Conservation (phyloP, 2,329 filamentous ascomycete genomes). For the Penicillium aurantiogriseum region DNA sequence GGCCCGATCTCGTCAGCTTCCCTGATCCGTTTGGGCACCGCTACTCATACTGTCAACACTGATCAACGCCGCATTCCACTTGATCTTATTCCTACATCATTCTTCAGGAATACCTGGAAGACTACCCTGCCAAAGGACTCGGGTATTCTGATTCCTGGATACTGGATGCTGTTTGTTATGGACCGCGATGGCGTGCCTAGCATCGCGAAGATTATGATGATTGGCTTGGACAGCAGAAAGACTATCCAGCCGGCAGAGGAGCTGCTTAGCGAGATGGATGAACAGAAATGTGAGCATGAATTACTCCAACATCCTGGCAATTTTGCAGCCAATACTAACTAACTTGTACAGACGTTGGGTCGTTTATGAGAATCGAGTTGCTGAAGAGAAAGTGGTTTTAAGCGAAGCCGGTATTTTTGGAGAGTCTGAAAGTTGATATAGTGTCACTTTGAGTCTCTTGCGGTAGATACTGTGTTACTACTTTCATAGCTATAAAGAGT, state of each 20-base stretch:
- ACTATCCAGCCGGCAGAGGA: not conserved
- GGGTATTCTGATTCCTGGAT: conserved; percentile 53
- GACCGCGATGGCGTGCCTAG: conserved; percentile 8
- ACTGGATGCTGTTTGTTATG: conserved; percentile 55
- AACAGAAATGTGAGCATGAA: conserved; percentile 1
- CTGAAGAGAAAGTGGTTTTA: not conserved
- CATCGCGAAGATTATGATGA: conserved; percentile 6
- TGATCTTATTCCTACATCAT: conserved; percentile 5
- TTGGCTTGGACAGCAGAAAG: not conserved
- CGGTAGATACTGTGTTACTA: not conserved
- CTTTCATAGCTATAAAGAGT: not conserved
- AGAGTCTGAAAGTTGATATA: not conserved
- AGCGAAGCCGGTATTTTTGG: not conserved
- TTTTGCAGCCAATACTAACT: not conserved
- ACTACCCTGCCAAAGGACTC: conserved; percentile 46
- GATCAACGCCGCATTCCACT: conserved; percentile 57
- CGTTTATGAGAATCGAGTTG: conserved; percentile 4
- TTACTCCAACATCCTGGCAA: not conserved
- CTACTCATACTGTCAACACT: conserved; percentile 58
- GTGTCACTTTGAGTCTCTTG: not conserved
- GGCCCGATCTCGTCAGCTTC: conserved; percentile 29
- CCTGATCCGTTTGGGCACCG: conserved; percentile 51
- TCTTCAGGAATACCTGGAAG: not conserved
- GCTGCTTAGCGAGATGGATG: not conserved
- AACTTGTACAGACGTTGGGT: not conserved